A percentile compares a stretch with the other conserved stretches of the same genome.
Conservation (phyloP, 495 filamentous ascomycete genomes). For the Astrothelium macrocarpum region DNA sequence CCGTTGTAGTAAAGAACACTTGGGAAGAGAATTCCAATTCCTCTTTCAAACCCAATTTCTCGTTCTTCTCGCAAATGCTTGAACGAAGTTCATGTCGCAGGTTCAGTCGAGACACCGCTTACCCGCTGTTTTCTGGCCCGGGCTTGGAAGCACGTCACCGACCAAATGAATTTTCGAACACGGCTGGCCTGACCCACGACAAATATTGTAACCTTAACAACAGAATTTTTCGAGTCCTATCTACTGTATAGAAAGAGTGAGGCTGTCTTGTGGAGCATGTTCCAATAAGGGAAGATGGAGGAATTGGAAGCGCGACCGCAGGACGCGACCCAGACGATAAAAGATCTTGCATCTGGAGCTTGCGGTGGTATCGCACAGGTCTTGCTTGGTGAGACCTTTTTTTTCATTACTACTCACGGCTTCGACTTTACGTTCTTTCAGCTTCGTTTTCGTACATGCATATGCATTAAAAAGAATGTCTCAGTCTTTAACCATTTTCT, state of each 20-base stretch:
- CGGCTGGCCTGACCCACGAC: not conserved
- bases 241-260: too few species aligned
- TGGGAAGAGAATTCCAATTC: not conserved
- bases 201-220: too few species aligned
- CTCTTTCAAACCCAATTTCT: not conserved
- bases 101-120: not conserved
- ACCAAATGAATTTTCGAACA: not conserved
- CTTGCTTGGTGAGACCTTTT: conserved; percentile 72
- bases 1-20: too few species aligned
- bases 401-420: not conserved
- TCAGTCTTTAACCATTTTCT: too few species aligned
- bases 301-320: not conserved
- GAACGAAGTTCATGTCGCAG: too few species aligned
- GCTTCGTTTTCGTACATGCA: too few species aligned
- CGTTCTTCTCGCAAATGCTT: not conserved
- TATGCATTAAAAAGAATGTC: too few species aligned
- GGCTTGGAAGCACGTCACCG: not conserved
- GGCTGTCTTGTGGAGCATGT: not conserved
- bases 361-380: conserved; percentile 91
- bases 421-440: too few species aligned
- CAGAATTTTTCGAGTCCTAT: too few species aligned
- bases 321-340: conserved; percentile 48
- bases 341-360: conserved; percentile 87
- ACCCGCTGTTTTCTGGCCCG: not conserved
- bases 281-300: not conserved